A percentile compares a stretch with the other conserved stretches of the same genome.
Evolutionary conservation across 2,329 filamentous ascomycete species (phyloP).

Genomic region (Aureobasidium sp.): DNA sequence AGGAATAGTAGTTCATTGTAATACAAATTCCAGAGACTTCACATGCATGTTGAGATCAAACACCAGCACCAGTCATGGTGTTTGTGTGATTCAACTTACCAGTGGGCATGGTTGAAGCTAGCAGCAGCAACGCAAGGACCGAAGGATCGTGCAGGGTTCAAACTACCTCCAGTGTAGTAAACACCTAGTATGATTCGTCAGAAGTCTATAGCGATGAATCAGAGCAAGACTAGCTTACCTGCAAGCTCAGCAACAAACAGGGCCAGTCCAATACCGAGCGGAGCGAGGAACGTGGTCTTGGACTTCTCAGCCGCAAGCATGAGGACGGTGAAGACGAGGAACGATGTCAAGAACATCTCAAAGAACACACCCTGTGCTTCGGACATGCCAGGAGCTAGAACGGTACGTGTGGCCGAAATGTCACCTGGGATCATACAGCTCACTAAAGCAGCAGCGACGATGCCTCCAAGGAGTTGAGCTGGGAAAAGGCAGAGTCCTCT

Average conservation of each 20-base stretch:
- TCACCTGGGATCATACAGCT: conserved; percentile 26
- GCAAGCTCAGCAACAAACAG: conserved; percentile 24
- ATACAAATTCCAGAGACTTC: no score
- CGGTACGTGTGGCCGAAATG: conserved; percentile 25
- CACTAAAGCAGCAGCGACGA: conserved; percentile 27
- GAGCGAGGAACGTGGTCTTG: conserved; percentile 28
- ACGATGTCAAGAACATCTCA: conserved; percentile 30
- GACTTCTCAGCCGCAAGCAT: conserved; percentile 32
- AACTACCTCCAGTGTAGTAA: conserved; percentile 28
- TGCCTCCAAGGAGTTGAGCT: conserved; percentile 26
- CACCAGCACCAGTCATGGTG: neutral
- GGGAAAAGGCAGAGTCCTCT: conserved; percentile 25
- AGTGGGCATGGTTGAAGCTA: conserved; percentile 26
- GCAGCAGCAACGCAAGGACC: conserved; percentile 27
- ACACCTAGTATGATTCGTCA: conserved; percentile 19
- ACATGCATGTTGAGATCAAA: no score
- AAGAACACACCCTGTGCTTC: conserved; percentile 28
- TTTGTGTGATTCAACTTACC: neutral
- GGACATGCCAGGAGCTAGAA: conserved; percentile 24
- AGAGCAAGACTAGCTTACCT: conserved; percentile 7
- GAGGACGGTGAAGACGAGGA: conserved; percentile 28
- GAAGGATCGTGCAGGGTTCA: conserved; percentile 31
- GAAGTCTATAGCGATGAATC: neutral
- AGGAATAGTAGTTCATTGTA: no score
- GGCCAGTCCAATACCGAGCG: conserved; percentile 23